Conservation (phyloP, 1,284 basidiomycete genomes). For the Thelephora terrestris region DNA sequence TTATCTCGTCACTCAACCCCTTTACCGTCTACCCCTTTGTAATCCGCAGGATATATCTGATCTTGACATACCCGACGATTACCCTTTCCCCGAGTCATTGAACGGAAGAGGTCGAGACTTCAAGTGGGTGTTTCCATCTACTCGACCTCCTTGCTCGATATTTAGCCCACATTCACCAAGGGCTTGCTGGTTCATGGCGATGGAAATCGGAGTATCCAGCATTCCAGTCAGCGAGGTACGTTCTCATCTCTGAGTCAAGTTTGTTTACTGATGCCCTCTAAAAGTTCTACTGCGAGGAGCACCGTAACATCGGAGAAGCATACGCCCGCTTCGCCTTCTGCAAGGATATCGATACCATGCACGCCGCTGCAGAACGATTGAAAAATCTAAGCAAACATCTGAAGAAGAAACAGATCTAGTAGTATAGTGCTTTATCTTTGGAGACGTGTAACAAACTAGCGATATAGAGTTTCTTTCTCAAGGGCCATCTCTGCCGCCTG, state of each 20-base stretch:
- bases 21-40: not conserved
- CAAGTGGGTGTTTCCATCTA: slow-evolving; percentile 36
- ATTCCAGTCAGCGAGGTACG: slow-evolving; percentile 90
- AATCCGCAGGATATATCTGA: slow-evolving; percentile 64
- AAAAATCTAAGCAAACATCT: slow-evolving; percentile 66
- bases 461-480: slow-evolving; percentile 1
- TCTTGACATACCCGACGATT: slow-evolving; percentile 77
- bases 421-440: not conserved
- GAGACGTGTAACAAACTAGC: not conserved
- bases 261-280: slow-evolving; percentile 5
- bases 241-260: slow-evolving; percentile 4
- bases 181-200: slow-evolving; percentile 85
- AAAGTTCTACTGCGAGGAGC: slow-evolving; percentile 85
- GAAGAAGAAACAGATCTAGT: slow-evolving; percentile 8
- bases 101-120: slow-evolving; percentile 83
- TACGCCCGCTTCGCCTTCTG: slow-evolving; percentile 90
- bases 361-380: slow-evolving; percentile 68
- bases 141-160: not conserved
- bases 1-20: not conserved
- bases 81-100: slow-evolving; percentile 70
- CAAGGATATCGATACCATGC: slow-evolving; percentile 81
- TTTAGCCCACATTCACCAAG: slow-evolving; percentile 27
- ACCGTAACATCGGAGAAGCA: slow-evolving; percentile 75
- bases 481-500: slow-evolving; percentile 53
- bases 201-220: slow-evolving; percentile 81